Base-by-base conservation (phyloP, 1,284 basidiomycete species). In the Fomitopsis betulina region DNA sequence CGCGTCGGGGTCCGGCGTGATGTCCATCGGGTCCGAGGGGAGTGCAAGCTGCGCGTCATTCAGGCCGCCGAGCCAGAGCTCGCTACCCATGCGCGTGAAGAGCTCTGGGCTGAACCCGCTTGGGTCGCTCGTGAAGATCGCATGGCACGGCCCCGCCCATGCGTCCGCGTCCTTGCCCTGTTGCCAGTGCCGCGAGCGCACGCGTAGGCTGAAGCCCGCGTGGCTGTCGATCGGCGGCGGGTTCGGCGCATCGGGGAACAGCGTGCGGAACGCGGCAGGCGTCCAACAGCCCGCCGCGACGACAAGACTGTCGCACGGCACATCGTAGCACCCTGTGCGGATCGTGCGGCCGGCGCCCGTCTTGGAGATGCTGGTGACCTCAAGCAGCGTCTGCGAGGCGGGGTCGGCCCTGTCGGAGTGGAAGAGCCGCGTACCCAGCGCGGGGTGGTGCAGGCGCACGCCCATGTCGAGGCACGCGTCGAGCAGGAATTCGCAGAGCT, bases 231-330 rank as follows among this genome's bases (percentile, higher is more conserved):
- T 66, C 25, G 67, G 65, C 25, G 72, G 70, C n/a, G 68, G 64
- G 42, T 67, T 64, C 49, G 59, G 60, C 32, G 72, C 69, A 54
- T 70, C 62, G 2, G 81, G 78, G 60, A 86, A 77, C 25, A 88
- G 73, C 56, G 76, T 69, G 23, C 68, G 62, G 40, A 82, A 75
- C 8, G 87, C 74, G 47, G 69, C 68, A 0, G 85, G 84, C 0
- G 84, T 84, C 86, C 86, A 88, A 3, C 85, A 85, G 1, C 85
- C 85, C 2, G 83, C 81, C 6, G 82, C 75, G 57, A 88, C 68
- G 30, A 86, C 75, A 30, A 87, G 68, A 21, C 72, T 66, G 74
- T 80, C 60, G 71, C 76, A 71, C 15, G 71, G 69, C 53, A 81
- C 58, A 43, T 74, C 71, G 38, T 63, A 55, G 40, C 60, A 62